phyloP scores from a whole-genome alignment of 257 asterid genomes.

The Dorcoceras hygrometricum region DNA sequence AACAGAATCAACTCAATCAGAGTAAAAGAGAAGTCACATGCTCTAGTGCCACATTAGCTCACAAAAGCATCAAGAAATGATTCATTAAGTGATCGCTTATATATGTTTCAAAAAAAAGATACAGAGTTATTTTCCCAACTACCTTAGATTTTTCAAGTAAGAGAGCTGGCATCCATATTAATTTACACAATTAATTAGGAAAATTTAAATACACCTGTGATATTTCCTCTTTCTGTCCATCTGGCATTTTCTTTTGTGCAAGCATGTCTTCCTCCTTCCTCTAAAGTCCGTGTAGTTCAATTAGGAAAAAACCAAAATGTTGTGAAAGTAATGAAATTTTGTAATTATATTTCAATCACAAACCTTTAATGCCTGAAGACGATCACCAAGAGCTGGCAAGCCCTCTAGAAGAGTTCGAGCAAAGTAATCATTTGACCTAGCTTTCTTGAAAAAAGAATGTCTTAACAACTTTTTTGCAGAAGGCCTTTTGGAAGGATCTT shows the following conservation, averaged over 20 bases:
- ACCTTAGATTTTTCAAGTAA: not conserved
- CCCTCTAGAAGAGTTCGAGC: slow-evolving; percentile 73
- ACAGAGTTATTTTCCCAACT: not conserved
- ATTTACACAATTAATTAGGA: not conserved
- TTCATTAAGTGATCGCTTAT: not conserved
- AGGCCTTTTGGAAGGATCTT: slow-evolving; percentile 96
- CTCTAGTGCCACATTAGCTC: not conserved
- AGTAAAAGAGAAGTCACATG: not conserved
- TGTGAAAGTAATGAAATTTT: slow-evolving; percentile 19
- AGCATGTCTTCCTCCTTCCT: slow-evolving; percentile 93
- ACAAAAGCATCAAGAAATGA: not conserved
- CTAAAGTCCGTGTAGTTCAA: slow-evolving; percentile 33
- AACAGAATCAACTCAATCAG: not conserved
- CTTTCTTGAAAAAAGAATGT: slow-evolving; percentile 96
- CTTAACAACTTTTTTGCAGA: slow-evolving; percentile 79
- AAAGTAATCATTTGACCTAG: slow-evolving; percentile 84
- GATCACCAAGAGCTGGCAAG: slow-evolving; percentile 87
- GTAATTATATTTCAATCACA: slow-evolving; percentile 18
- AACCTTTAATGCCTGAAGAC: slow-evolving; percentile 82
- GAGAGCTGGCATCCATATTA: not conserved
- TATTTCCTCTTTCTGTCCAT: slow-evolving; percentile 86
- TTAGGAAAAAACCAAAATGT: slow-evolving; percentile 33
- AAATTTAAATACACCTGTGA: slow-evolving; percentile 66
- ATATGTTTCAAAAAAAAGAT: not conserved
- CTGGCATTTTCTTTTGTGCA: slow-evolving; percentile 96